A percentile compares a stretch with the other conserved stretches of the same genome.
phyloP scores from a whole-genome alignment of 805 yeast genomes.

The Spathaspora sp. region DNA sequence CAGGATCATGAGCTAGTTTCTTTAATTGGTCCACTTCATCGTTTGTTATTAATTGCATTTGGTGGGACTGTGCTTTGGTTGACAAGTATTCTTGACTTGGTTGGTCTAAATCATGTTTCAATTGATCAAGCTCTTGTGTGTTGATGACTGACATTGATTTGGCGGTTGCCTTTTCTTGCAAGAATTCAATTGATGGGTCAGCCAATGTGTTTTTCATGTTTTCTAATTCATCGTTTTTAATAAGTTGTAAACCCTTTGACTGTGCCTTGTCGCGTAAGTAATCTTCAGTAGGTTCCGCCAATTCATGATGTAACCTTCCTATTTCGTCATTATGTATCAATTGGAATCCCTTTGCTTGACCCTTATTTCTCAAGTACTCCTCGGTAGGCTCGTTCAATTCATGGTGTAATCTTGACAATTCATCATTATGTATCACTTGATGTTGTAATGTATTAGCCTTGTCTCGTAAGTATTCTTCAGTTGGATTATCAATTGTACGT shows the following conservation, averaged over 20 bases:
- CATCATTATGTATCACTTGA: too few species aligned
- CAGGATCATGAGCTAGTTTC: slow-evolving; percentile 27
- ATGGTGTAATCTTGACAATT: too few species aligned
- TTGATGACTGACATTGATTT: slow-evolving; percentile 6
- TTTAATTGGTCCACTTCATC: slow-evolving; percentile 13
- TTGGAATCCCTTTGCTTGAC: too few species aligned
- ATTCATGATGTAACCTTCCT: slow-evolving; percentile 11
- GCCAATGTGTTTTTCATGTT: slow-evolving; percentile 11
- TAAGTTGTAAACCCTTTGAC: neutral
- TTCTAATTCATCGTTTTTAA: slow-evolving; percentile 8
- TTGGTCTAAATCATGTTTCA: slow-evolving; percentile 5
- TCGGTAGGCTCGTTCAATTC: too few species aligned
- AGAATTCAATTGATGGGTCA: slow-evolving; percentile 18
- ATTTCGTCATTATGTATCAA: slow-evolving; percentile 3
- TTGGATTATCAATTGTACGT: slow-evolving; percentile 15
- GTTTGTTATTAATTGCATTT: slow-evolving; percentile 11
- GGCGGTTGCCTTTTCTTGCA: neutral
- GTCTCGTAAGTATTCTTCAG: slow-evolving; percentile 14
- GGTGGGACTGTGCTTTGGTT: slow-evolving; percentile 10
- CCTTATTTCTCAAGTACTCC: too few species aligned
- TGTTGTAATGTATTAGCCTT: too few species aligned
- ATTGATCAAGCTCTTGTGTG: slow-evolving; percentile 4
- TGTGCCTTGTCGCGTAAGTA: slow-evolving; percentile 9
- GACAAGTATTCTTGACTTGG: slow-evolving; percentile 10
- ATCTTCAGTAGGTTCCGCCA: slow-evolving; percentile 7